Percentiles rank a stretch among this genome's conserved stretches.
phyloP scores from a whole-genome alignment of 352 stramenopile genomes.

The Globisporangium camurandrum region DNA sequence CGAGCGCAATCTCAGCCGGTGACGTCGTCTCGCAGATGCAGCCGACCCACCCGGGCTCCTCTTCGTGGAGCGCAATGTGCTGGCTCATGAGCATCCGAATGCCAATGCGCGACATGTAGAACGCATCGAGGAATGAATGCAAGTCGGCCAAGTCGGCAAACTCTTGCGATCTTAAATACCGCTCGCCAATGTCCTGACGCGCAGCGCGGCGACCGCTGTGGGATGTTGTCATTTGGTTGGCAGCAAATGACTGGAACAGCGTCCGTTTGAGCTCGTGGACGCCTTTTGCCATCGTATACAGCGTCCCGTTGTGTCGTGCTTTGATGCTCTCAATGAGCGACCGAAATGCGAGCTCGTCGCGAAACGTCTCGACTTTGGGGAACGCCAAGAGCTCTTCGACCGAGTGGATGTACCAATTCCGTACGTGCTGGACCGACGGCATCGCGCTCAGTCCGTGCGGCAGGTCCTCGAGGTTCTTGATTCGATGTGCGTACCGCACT shows the following conservation, averaged over 20 bases:
- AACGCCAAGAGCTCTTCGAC: slow-evolving; percentile 92
- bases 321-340: slow-evolving; percentile 96
- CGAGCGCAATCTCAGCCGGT: slow-evolving; percentile 94
- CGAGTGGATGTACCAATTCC: slow-evolving; percentile 96
- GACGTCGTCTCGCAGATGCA: slow-evolving; percentile 96
- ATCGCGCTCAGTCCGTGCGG: slow-evolving; percentile 93
- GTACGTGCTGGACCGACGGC: slow-evolving; percentile 91
- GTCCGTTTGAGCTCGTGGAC: slow-evolving; percentile 96
- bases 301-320: slow-evolving; percentile 93
- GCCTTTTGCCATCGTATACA: slow-evolving; percentile 99
- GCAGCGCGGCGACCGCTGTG: slow-evolving; percentile 11
- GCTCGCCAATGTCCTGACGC: slow-evolving; percentile 50
- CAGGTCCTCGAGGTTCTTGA: slow-evolving; percentile 93
- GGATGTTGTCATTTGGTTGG: slow-evolving; percentile 31
- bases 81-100: slow-evolving; percentile 99
- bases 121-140: slow-evolving; percentile 98
- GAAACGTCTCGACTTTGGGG: slow-evolving; percentile 71
- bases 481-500: slow-evolving; percentile 95
- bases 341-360: slow-evolving; percentile 90
- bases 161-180: slow-evolving; percentile 69
- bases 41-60: slow-evolving; percentile 81
- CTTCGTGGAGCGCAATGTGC: slow-evolving; percentile 95
- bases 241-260: slow-evolving; percentile 63
- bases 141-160: slow-evolving; percentile 91
- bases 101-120: slow-evolving; percentile 99